phyloP scores from a whole-genome alignment of 202 grass and related monocot species.

The Panicum virgatum region DNA sequence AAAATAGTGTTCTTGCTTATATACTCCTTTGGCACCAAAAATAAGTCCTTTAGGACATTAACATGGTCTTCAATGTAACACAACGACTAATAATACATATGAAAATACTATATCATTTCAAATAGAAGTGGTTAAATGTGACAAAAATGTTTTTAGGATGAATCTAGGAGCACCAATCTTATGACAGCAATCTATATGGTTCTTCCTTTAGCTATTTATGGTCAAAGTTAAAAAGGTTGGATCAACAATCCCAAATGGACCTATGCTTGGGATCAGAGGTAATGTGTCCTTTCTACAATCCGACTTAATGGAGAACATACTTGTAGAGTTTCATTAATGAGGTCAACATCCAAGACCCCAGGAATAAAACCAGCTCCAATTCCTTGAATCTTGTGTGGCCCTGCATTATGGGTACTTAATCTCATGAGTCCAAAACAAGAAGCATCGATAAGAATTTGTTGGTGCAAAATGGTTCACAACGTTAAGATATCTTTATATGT shows the following conservation, averaged over 20 bases:
- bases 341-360: slow-evolving; percentile 67
- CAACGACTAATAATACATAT: not conserved
- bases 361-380: slow-evolving; percentile 97
- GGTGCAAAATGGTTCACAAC: slow-evolving; percentile 31
- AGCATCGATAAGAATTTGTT: not conserved
- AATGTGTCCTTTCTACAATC: slow-evolving; percentile 1
- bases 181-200: not conserved
- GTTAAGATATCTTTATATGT: not conserved
- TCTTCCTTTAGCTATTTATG: not conserved
- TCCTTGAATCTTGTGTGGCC: slow-evolving; percentile 97
- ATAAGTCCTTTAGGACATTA: not conserved
- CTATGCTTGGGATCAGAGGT: not conserved
- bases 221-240: not conserved
- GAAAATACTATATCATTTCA: not conserved
- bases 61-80: not conserved
- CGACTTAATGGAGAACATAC: slow-evolving; percentile 41
- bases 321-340: slow-evolving; percentile 76
- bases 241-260: not conserved
- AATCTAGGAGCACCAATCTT: not conserved
- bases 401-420: slow-evolving; percentile 39
- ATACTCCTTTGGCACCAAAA: not conserved
- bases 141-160: not conserved
- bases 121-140: not conserved
- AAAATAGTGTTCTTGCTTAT: not conserved
- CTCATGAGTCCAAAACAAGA: slow-evolving; percentile 31